Percentiles rank a stretch among this genome's conserved stretches.
These are phyloP conservation scores for Nosema granulosis DNA, from an alignment of 371 early-diverging fungal genomes.

Conservation along the genomic window DNA sequence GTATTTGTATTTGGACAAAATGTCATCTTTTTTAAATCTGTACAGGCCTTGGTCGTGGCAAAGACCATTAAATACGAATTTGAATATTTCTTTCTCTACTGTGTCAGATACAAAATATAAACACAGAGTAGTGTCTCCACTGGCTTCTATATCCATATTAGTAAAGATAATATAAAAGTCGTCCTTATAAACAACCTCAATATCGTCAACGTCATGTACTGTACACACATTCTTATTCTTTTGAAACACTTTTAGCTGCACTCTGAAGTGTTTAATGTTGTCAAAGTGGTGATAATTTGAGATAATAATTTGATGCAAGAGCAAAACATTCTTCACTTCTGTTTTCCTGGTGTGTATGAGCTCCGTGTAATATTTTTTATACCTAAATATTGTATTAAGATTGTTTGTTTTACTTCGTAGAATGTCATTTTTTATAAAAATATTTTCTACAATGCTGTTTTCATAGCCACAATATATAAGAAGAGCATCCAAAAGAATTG, in stretches of 20 bases:
- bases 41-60: slow-evolving; percentile 48
- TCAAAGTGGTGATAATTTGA: slow-evolving; percentile 31
- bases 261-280: background rate
- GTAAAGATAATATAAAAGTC: slow-evolving; percentile 47
- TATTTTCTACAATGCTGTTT: background rate
- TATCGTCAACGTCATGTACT: background rate
- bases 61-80: slow-evolving; percentile 37
- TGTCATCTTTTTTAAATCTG: slow-evolving; percentile 45
- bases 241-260: slow-evolving; percentile 18
- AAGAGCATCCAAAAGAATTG: slow-evolving; percentile 34
- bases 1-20: slow-evolving; percentile 6
- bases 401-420: background rate
- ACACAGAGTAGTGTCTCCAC: slow-evolving; percentile 31
- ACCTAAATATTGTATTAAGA: slow-evolving; percentile 28
- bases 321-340: background rate
- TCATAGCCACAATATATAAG: slow-evolving; percentile 8
- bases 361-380: slow-evolving; percentile 31
- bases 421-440: background rate
- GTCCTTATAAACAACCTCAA: slow-evolving; percentile 21
- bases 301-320: slow-evolving; percentile 52
- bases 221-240: background rate
- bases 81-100: slow-evolving; percentile 13
- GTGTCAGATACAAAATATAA: slow-evolving; percentile 12
- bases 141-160: slow-evolving; percentile 8
- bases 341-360: background rate